Base-by-base conservation (phyloP, 768 basidiomycete species). In the Hebeloma cylindrosporum region DNA sequence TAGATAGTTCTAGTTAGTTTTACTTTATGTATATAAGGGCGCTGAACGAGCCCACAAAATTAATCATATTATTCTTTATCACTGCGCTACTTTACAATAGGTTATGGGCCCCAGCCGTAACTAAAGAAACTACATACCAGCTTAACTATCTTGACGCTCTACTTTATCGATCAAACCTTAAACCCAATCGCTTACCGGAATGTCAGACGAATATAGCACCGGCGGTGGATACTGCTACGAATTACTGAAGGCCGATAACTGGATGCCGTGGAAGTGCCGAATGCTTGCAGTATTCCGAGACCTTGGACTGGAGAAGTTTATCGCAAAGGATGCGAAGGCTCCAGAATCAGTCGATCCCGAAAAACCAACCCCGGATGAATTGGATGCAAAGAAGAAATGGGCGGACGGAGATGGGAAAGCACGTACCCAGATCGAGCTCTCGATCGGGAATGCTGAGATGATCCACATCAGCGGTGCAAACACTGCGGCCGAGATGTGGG, bases 31-130 rank as follows among this genome's bases (percentile, higher is more conserved):
- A 42, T 42, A 42, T 42, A 42, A 32, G 29, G 11, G 11, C 4
- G 21, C 17, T 3, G 3, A 8, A 7, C 10, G 27, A 42, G 25
- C 32, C n/a, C n/a, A n/a, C n/a, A n/a, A n/a, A n/a, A n/a, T n/a
- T n/a, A n/a, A n/a, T n/a, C n/a, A n/a, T n/a, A n/a, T n/a, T n/a
- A n/a, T n/a, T n/a, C n/a, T n/a, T n/a, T n/a, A n/a, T n/a, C n/a
- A 20, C 9, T 42, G 39, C 23, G 5, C 46, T 38, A n/a, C n/a
- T n/a, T n/a, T n/a, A n/a, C 52, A 58, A 62, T 51, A 60, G 61
- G 58, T 64, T 64, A 64, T 64, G 59, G 60, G 61, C 63, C 61
- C 61, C 54, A 54, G 23, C 34, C 38, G 20, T 17, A 42, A 26
- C 51, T 50, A 48, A 50, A 32, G n/a, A 48, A 49, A 20, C 45